Evolutionary conservation across 345 rosid species (phyloP), one percentile per base, ranked within the genome.

Genomic region (Laguncularia racemosa): DNA sequence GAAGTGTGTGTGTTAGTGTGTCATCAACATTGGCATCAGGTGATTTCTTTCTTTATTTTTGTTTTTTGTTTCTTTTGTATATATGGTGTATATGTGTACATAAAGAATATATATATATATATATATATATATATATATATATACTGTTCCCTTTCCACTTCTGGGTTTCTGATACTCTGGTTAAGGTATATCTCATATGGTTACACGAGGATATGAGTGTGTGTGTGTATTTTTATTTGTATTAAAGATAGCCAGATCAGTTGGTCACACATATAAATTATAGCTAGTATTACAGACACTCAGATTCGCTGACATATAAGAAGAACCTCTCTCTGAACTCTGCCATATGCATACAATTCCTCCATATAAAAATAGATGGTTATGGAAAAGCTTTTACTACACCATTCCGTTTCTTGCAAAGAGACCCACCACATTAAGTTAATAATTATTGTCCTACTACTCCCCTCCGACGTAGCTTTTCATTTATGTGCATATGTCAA

Each of bases 1-100:
- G 81, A 53, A 68, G 40, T 33, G 40, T 8, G 40, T 33, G 40
- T 33, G 4, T 3, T 33, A 74, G 48, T 20, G 71, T 79, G 74
- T 67, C 74, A 73, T 67, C 59, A 71, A 61, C 68, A 54, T 58
- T 61, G 50, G 18, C 16, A 47, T 14, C 4, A 14, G 53, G 71
- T 73, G 61, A 73, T 73, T 64, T 65, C 65, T 58, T 45, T 48
- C 26, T 9, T 61, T 20, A 14, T 9, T 50, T 52, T 59, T 50
- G 9, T 33, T 8, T 3, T 33, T 33, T 3, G 12, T 19, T 18
- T 23, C 44, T 13, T 54, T 58, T 57, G 26, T 23, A 23, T 23
- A 23, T 2, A 23, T 23, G 4, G 26, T 2, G 4, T 23, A 23
- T 23, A n/a, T n/a, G n/a, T n/a, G n/a, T n/a, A n/a, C n/a, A n/a